Evolutionary conservation across 352 stramenopile genomes (phyloP).

Genomic region (Globisporangium nagaii): DNA sequence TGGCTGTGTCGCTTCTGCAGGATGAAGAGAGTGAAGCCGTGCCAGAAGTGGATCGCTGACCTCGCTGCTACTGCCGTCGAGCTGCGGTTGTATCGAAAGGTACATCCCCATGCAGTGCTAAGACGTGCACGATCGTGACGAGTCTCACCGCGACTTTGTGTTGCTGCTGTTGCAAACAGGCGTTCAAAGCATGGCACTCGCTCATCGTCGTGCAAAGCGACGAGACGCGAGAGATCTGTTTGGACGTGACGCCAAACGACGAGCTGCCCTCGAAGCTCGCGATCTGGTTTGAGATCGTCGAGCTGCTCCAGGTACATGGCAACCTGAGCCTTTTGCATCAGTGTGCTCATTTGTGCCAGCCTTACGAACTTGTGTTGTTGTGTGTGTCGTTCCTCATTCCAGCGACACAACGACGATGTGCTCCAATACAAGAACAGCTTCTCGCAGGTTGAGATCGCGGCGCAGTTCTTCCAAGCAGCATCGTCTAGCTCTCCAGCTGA

Average conservation of each 20-base stretch:
- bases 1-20: conserved; percentile 19
- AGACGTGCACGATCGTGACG: too few relatives aligned
- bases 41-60: conserved; percentile 77
- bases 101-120: too few relatives aligned
- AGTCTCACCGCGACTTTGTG: too few relatives aligned
- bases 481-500: conserved; percentile 9
- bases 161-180: conserved; percentile 25
- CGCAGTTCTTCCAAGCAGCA: conserved; percentile 45
- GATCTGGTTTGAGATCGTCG: conserved; percentile 74
- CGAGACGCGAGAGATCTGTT: conserved; percentile 25
- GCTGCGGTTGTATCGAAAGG: conserved; percentile 50
- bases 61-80: conserved; percentile 45
- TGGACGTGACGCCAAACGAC: conserved; percentile 51
- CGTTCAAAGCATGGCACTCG: conserved; percentile 72
- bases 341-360: too few relatives aligned
- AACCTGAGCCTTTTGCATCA: background rate
- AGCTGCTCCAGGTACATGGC: conserved; percentile 67
- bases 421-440: conserved; percentile 30
- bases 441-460: conserved; percentile 29
- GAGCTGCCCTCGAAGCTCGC: conserved; percentile 45
- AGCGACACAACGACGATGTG: conserved; percentile 55
- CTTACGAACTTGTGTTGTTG: too few relatives aligned
- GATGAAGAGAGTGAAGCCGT: conserved; percentile 67
- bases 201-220: conserved; percentile 34
- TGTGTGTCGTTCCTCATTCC: too few relatives aligned